A percentile compares a stretch with the other conserved stretches of the same genome.
phyloP scores from a whole-genome alignment of 1,284 basidiomycete species.

The Sporisorium exsertum region DNA sequence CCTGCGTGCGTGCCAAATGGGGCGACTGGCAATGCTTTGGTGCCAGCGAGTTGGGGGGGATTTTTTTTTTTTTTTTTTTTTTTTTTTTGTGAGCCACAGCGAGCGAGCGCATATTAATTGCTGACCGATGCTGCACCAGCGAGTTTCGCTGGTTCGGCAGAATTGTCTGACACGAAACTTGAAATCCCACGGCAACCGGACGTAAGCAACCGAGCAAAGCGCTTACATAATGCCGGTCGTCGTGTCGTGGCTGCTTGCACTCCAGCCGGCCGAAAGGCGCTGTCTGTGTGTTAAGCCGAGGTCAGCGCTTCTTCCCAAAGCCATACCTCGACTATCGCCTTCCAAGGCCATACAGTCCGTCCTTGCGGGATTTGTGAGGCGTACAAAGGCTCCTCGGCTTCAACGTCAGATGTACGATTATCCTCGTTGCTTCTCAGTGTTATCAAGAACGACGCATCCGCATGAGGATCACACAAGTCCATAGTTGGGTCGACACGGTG shows the following conservation, averaged over 20 bases:
- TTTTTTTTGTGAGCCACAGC: too few relatives aligned
- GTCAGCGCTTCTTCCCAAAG: not conserved
- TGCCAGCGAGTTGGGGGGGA: constrained; percentile 3
- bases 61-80: too few relatives aligned
- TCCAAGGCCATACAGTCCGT: too few relatives aligned
- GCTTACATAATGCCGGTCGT: not conserved
- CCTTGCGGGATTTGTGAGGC: too few relatives aligned
- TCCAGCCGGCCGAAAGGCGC: not conserved
- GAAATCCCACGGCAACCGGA: constrained; percentile 23
- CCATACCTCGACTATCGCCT: too few relatives aligned
- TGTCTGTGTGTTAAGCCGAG: not conserved
- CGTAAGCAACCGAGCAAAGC: constrained; percentile 5
- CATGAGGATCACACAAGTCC: not conserved
- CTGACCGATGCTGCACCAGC: too few relatives aligned
- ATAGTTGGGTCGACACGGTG: constrained; percentile 25
- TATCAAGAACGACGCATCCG: not conserved
- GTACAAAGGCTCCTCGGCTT: too few relatives aligned
- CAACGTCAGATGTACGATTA: too few relatives aligned
- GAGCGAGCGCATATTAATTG: too few relatives aligned
- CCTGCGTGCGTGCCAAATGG: constrained; percentile 3
- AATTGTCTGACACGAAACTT: constrained; percentile 2
- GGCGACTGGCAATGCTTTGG: not conserved
- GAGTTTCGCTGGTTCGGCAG: too few relatives aligned
- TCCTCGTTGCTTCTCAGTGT: not conserved
- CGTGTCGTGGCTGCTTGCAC: not conserved